Percentiles rank a stretch among this genome's conserved stretches.
Evolutionary conservation across 257 asterid genomes (phyloP).

Genomic region (Capsicum rhomboideum): DNA sequence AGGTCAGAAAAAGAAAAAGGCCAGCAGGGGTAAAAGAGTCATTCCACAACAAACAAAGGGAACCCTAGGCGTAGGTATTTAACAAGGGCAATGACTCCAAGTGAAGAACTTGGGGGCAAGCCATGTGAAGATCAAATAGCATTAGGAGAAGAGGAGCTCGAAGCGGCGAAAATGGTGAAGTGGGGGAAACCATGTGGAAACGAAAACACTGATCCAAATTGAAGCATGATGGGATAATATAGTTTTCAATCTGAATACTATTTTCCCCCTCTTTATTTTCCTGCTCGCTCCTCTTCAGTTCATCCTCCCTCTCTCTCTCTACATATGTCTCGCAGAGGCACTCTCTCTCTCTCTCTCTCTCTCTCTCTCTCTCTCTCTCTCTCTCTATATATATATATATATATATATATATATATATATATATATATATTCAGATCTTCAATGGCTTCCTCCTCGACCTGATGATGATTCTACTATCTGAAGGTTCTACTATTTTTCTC

Average conservation of each 20-base stretch:
- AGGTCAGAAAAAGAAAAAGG: no score
- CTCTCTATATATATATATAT: no score
- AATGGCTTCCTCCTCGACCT: background rate
- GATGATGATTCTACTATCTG: slow-evolving; percentile 7
- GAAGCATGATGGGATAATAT: background rate
- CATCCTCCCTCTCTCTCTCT: background rate
- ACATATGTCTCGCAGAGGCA: background rate
- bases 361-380: no score
- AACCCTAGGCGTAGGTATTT: background rate
- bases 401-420: no score
- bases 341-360: background rate
- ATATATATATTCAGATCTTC: slow-evolving; percentile 2
- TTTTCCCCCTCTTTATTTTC: background rate
- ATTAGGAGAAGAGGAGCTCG: background rate
- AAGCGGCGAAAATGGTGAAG: slow-evolving; percentile 1
- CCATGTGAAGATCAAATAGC: background rate
- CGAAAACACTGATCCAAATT: slow-evolving; percentile 6
- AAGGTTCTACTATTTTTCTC: background rate
- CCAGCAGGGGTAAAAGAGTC: background rate
- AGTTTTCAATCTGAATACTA: slow-evolving; percentile 14
- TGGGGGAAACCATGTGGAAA: background rate
- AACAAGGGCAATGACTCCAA: background rate
- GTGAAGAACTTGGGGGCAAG: background rate
- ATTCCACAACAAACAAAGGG: background rate
- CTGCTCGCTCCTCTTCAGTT: background rate